A percentile compares a stretch with the other conserved stretches of the same genome.
Evolutionary conservation across 768 basidiomycete species (phyloP).

Genomic region (Floccularia luteovirens): DNA sequence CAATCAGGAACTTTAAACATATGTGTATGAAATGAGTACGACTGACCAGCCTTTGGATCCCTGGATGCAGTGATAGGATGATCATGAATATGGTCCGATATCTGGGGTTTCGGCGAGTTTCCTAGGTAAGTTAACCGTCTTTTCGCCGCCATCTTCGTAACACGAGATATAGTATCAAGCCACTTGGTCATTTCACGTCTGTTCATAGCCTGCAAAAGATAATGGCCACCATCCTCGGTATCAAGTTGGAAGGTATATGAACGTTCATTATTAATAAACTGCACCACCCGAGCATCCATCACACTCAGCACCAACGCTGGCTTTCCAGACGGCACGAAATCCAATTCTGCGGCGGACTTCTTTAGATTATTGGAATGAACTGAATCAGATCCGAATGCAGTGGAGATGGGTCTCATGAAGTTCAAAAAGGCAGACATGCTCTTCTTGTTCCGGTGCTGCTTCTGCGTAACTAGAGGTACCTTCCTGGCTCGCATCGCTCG

Average conservation of each 20-base stretch:
- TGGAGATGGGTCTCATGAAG: conserved; percentile 86
- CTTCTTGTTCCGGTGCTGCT: conserved; percentile 82
- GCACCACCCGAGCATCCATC: conserved; percentile 61
- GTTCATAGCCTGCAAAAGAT: conserved; percentile 66
- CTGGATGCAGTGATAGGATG: conserved; percentile 49
- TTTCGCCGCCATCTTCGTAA: conserved; percentile 68
- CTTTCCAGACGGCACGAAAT: conserved; percentile 67
- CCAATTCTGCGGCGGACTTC: conserved; percentile 65
- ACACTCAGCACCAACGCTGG: conserved; percentile 71
- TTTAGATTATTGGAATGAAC: conserved; percentile 34
- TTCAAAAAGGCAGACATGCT: conserved; percentile 83
- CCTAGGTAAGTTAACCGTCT: conserved; percentile 78
- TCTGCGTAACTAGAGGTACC: conserved; percentile 38
- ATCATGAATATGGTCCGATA: conserved; percentile 67
- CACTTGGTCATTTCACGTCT: conserved; percentile 70
- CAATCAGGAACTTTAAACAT: conserved; percentile 3
- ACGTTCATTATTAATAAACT: conserved; percentile 72
- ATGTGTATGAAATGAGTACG: background rate
- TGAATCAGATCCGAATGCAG: conserved; percentile 68
- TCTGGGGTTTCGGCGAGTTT: conserved; percentile 62
- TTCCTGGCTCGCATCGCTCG: conserved; percentile 64
- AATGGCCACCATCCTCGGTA: conserved; percentile 83
- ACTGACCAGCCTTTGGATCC: conserved; percentile 72
- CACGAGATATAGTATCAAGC: conserved; percentile 66
- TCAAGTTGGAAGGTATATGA: conserved; percentile 80